Evolutionary conservation across 352 stramenopile species (phyloP).

Genomic region (Globisporangium perplexum): DNA sequence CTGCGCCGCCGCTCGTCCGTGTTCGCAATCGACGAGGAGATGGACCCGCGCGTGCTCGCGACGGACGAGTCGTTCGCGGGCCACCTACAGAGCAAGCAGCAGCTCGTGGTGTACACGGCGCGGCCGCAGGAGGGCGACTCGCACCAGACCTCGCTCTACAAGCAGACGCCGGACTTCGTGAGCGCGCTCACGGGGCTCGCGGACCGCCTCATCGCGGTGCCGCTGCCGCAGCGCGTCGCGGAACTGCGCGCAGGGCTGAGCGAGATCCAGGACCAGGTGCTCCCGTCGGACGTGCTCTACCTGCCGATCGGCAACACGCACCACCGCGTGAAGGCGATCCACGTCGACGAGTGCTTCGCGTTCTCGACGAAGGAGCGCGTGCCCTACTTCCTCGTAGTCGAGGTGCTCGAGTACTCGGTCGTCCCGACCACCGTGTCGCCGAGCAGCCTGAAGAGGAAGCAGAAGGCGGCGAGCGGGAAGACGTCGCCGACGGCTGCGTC

Average conservation of each 20-base stretch:
- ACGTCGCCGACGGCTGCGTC: conserved; percentile 3
- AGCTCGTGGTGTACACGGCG: conserved; percentile 50
- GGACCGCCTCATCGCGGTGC: conserved; percentile 48
- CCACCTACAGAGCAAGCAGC: conserved; percentile 43
- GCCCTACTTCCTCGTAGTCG: conserved; percentile 76
- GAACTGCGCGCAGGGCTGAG: conserved; percentile 42
- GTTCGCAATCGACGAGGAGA: conserved; percentile 56
- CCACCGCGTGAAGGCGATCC: conserved; percentile 68
- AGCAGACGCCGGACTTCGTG: conserved; percentile 69
- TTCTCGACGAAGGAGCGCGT: conserved; percentile 85
- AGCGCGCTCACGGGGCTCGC: conserved; percentile 60
- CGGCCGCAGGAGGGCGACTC: conserved; percentile 52
- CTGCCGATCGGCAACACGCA: conserved; percentile 70
- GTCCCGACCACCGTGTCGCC: conserved; percentile 8
- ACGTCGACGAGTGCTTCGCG: conserved; percentile 71
- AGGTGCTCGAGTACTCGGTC: conserved; percentile 72
- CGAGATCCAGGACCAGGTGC: conserved; percentile 39
- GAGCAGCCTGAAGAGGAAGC: conserved; percentile 13
- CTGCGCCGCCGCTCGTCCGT: conserved; percentile 40
- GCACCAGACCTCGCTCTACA: conserved; percentile 58
- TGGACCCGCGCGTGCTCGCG: conserved; percentile 21
- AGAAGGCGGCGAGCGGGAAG: conserved; percentile 10
- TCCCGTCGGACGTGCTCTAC: conserved; percentile 77
- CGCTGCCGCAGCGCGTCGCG: conserved; percentile 35
- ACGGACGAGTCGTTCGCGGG: conserved; percentile 54